Evolutionary conservation across 176 grass and related monocot genomes (phyloP).

Genomic region (Eremochloa ophiuroides): DNA sequence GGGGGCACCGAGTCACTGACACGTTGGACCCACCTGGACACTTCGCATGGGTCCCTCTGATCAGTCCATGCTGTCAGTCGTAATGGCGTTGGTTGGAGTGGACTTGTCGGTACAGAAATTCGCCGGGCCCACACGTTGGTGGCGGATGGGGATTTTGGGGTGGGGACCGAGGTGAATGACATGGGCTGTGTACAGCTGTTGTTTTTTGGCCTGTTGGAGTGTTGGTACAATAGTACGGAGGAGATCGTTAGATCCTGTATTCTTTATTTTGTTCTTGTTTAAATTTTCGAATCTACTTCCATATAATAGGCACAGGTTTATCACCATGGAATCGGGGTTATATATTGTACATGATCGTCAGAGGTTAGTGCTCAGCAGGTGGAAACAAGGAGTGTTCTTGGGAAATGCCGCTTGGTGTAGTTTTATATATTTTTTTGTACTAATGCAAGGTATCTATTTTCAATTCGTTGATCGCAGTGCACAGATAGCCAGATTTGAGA

Average conservation of each 20-base stretch:
- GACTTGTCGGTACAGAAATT: constrained; percentile 11
- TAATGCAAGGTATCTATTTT: neutral
- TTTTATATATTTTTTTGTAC: neutral
- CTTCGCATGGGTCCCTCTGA: neutral
- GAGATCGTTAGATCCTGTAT: constrained; percentile 27
- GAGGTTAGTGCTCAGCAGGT: neutral
- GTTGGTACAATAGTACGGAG: neutral
- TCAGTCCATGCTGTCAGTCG: constrained; percentile 1
- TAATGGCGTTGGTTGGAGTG: neutral
- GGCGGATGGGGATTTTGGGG: constrained; percentile 17
- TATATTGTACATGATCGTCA: neutral
- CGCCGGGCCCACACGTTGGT: constrained; percentile 19
- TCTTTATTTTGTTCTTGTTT: constrained; percentile 26
- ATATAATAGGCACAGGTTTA: neutral
- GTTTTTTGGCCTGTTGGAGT: constrained; percentile 6
- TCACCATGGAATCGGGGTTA: neutral
- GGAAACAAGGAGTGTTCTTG: neutral
- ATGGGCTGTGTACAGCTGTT: constrained; percentile 45
- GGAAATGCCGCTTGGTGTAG: neutral
- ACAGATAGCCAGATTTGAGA: neutral
- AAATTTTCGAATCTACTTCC: neutral
- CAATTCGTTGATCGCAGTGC: neutral
- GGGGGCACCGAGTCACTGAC: constrained; percentile 11
- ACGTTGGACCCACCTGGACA: neutral
- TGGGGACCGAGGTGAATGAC: neutral